Evolutionary conservation across 1,139 yeast genomes (phyloP).

Genomic region (Magnusiomyces tetraspermus): DNA sequence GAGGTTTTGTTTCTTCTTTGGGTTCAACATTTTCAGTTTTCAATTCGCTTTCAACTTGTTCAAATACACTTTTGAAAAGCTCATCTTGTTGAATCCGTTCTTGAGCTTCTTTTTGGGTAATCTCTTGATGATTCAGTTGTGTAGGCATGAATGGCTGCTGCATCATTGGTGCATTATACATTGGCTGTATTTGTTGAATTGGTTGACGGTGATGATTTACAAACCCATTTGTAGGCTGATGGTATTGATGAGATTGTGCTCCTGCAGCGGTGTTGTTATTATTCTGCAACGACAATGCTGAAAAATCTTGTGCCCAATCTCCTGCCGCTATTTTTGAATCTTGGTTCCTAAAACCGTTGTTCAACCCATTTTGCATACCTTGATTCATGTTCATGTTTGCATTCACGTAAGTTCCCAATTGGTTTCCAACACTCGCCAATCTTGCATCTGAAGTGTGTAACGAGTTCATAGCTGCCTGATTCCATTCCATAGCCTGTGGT

Average conservation of each 20-base stretch:
- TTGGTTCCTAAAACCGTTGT: too few relatives aligned
- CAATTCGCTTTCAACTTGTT: slow-evolving; percentile 20
- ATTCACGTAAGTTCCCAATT: too few relatives aligned
- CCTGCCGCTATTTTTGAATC: too few relatives aligned
- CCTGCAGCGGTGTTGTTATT: not conserved
- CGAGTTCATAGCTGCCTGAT: too few relatives aligned
- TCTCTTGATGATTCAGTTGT: not conserved
- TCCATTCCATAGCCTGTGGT: too few relatives aligned
- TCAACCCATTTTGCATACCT: too few relatives aligned
- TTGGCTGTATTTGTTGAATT: not conserved
- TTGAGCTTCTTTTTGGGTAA: not conserved
- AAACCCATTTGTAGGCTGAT: not conserved
- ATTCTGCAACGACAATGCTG: not conserved
- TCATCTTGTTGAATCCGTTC: not conserved
- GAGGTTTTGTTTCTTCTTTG: slow-evolving; percentile 6
- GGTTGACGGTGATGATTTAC: not conserved
- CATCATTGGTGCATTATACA: too few relatives aligned
- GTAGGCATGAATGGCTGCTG: not conserved
- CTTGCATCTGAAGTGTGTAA: too few relatives aligned
- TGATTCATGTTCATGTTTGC: too few relatives aligned
- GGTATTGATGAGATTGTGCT: not conserved
- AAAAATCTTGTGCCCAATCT: not conserved
- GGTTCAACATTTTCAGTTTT: not conserved
- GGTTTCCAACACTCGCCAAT: too few relatives aligned
- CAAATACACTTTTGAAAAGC: slow-evolving; percentile 26